phyloP scores from a whole-genome alignment of 2,329 filamentous ascomycete species.

The Atkinsonella texensis region DNA sequence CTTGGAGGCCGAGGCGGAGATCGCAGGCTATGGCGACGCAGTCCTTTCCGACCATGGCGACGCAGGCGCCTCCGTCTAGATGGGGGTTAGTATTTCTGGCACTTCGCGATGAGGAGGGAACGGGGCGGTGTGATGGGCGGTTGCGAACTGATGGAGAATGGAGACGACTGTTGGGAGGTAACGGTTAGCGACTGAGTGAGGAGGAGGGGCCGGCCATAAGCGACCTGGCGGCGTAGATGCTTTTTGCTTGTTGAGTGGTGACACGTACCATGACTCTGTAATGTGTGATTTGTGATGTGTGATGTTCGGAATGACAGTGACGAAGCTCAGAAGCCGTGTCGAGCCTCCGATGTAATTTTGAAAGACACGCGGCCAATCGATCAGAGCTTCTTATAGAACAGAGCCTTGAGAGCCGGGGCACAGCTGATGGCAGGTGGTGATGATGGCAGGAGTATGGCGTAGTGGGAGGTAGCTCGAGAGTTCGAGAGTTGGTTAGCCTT shows the following conservation, averaged over 20 bases:
- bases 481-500: neutral
- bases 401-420: neutral
- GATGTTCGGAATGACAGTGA: neutral
- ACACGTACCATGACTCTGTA: conserved; percentile 3
- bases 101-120: neutral
- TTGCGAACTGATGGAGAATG: conserved; percentile 84
- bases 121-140: neutral
- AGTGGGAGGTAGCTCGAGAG: conserved; percentile 6
- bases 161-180: conserved; percentile 53
- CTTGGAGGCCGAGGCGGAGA: conserved; percentile 90
- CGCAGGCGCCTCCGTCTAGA: conserved; percentile 76
- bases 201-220: neutral
- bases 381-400: neutral
- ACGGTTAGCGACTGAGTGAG: conserved; percentile 15
- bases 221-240: neutral
- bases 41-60: conserved; percentile 99
- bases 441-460: neutral
- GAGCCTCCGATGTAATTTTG: neutral
- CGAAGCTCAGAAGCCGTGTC: neutral
- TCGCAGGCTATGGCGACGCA: conserved; percentile 99
- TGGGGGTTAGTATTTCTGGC: neutral
- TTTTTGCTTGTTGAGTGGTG: neutral
- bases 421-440: neutral
- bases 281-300: neutral
- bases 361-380: neutral